Evolutionary conservation across 495 filamentous ascomycete genomes (phyloP).

Genomic region (Hyaloscypha finlandica): DNA sequence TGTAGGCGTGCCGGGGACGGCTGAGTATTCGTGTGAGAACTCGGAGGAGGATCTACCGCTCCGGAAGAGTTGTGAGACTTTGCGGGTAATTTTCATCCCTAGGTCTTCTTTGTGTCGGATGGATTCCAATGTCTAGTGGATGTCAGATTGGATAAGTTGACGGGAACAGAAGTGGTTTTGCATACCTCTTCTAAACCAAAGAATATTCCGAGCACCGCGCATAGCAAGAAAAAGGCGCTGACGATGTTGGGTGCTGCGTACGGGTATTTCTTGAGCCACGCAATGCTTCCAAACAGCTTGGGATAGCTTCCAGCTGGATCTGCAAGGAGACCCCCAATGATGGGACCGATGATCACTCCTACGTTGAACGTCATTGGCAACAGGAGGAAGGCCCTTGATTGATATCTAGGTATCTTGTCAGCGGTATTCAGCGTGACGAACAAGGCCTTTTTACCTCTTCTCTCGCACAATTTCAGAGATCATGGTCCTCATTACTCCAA

Average conservation of each 20-base stretch:
- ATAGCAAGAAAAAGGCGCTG: conserved; percentile 63
- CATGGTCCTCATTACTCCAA: conserved; percentile 79
- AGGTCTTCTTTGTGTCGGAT: conserved; percentile 50
- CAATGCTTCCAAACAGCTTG: conserved; percentile 63
- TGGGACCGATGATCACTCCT: conserved; percentile 72
- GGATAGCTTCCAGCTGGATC: conserved; percentile 74
- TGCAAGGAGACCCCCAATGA: conserved; percentile 71
- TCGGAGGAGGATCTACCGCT: background rate
- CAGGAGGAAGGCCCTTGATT: conserved; percentile 75
- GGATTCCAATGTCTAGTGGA: conserved; percentile 49
- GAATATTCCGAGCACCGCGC: conserved; percentile 56
- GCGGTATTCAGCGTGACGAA: background rate
- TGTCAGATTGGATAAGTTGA: conserved; percentile 10
- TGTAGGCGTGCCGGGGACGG: conserved; percentile 24
- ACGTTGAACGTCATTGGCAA: conserved; percentile 81
- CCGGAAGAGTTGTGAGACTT: conserved; percentile 19
- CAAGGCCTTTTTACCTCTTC: conserved; percentile 56
- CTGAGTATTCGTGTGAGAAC: conserved; percentile 25
- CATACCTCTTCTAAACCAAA: conserved; percentile 68
- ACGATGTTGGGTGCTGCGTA: conserved; percentile 78
- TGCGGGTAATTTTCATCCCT: conserved; percentile 39
- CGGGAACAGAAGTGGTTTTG: background rate
- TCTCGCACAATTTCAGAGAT: conserved; percentile 68
- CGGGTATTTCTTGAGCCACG: conserved; percentile 67
- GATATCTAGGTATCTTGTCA: conserved; percentile 62